Evolutionary conservation across 306 rosid species (phyloP).

Genomic region (Cyclanthera cordifolia): DNA sequence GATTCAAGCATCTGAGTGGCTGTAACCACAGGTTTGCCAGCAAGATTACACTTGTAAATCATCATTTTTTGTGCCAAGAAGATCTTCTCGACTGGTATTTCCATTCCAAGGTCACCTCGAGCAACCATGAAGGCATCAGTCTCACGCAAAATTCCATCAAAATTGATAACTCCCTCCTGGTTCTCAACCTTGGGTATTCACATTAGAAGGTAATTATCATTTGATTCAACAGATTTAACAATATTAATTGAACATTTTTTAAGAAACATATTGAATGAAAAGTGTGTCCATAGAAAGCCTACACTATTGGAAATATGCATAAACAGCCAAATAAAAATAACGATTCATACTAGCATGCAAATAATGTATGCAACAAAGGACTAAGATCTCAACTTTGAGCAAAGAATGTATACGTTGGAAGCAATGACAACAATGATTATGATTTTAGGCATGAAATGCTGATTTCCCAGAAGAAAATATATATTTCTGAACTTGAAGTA

Average conservation of each 20-base stretch:
- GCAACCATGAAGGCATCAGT: constrained; percentile 98
- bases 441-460: background rate
- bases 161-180: constrained; percentile 92
- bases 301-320: background rate
- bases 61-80: constrained; percentile 94
- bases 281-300: background rate
- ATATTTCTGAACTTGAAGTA: background rate
- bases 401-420: background rate
- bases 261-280: background rate
- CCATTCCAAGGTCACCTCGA: constrained; percentile 99
- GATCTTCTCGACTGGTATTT: constrained; percentile 92
- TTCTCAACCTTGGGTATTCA: constrained; percentile 65
- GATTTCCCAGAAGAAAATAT: background rate
- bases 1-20: constrained; percentile 98
- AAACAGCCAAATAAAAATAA: background rate
- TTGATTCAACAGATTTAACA: background rate
- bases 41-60: constrained; percentile 94
- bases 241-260: background rate
- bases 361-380: background rate
- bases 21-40: constrained; percentile 91
- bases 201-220: constrained; percentile 15
- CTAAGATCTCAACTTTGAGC: background rate
- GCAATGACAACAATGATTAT: background rate
- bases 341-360: background rate
- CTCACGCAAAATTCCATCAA: constrained; percentile 90